A percentile compares a stretch with the other conserved stretches of the same genome.
Evolutionary conservation across 2,329 filamentous ascomycete species (phyloP).

Genomic region (Cordyceps fumosorosea): DNA sequence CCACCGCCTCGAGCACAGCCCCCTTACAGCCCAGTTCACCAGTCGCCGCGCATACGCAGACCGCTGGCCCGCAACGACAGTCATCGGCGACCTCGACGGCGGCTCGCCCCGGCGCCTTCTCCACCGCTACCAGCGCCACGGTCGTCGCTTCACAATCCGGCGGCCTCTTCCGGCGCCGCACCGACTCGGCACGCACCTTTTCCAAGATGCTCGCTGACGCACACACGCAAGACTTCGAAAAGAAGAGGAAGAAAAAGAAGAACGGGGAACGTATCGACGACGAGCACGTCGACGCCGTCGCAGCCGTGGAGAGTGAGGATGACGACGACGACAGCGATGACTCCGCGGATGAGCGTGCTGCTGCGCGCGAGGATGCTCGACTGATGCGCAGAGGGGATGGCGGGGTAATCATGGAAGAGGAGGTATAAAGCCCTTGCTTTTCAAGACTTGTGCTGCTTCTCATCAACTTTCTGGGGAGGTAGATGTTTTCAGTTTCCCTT

Average conservation of each 20-base stretch:
- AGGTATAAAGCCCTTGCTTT: background rate
- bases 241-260: constrained; percentile 46
- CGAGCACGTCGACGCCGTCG: constrained; percentile 7
- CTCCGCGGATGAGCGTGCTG: constrained; percentile 17
- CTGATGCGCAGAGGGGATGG: background rate
- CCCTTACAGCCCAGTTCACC: background rate
- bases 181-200: constrained; percentile 33
- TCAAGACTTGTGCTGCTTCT: background rate
- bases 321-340: constrained; percentile 31
- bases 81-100: background rate
- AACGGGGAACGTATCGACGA: background rate
- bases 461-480: background rate
- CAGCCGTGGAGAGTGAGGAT: constrained; percentile 22
- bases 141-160: constrained; percentile 17
- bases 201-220: constrained; percentile 70
- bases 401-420: constrained; percentile 1
- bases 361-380: background rate
- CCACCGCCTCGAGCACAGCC: background rate
- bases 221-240: constrained; percentile 87
- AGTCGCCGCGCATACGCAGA: background rate
- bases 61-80: background rate
- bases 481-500: background rate
- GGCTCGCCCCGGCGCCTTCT: constrained; percentile 1
- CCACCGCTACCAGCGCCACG: constrained; percentile 16
- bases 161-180: constrained; percentile 24